Base-by-base conservation (phyloP, 306 rosid genomes). In the Cercis canadensis region DNA sequence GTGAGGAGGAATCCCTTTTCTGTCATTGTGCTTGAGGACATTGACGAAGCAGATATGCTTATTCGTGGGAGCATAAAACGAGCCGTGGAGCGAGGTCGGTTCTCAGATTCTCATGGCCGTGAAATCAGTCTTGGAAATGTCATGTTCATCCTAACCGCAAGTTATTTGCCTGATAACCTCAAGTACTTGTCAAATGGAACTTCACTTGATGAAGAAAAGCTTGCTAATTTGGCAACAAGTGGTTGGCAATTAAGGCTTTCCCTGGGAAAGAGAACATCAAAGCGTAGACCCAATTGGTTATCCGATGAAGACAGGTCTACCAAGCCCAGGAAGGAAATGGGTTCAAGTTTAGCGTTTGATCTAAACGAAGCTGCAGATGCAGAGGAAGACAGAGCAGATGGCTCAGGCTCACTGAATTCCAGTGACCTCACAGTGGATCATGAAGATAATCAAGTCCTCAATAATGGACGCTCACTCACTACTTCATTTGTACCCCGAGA, bases 21-120 rank as follows among this genome's bases (percentile, higher is more conserved):
- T 14, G 96, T 95, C 16, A 86, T 95, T 60, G 60, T 95, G 83
- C 87, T 95, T 4, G 99, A 95, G 68, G 96, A 89, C 84, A 74
- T 95, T 24, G 88, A 91, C 32, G 90, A 86, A 73, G 92, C 96
- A 7, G 91, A 92, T 24, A 14, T 34, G 31, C 67, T 92, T 6
- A 65, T 85, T 40, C 83, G 89, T 0, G 87, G 92, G 60, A 92
- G 83, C 85, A 82, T 95, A 44, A 92, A 84, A 82, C 68, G 83
- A 59, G 97, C 97, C 11, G 81, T 95, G 90, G 99, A 89, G 65
- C 83, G 88, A 74, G 99, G 97, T 8, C 87, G 99, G 24, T 73
- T 95, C 54, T 64, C 78, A 0, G 97, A 95, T 73, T 87, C 97
- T 54, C 85, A 87, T 36, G 99, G 99, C 58, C 92, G 99, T 0